Percentiles rank a stretch among this genome's conserved stretches.
These are phyloP conservation scores for Prunus persica DNA, from an alignment of 306 rosid species.

Conservation along the genomic window Prunus_persica_NCBIv2 NC_034009.1:47321001-47321500, in stretches of 20 bases:
- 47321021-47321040: neutral
- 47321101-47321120: neutral
- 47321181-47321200: conserved; percentile 6
- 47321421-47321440: conserved; percentile 83
- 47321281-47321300: conserved; percentile 96
- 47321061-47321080: neutral
- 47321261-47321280: conserved; percentile 79
- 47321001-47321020: neutral
- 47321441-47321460: conserved; percentile 98
- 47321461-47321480: conserved; percentile 24
- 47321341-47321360: conserved; percentile 11
- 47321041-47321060: neutral
- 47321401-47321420: conserved; percentile 83
- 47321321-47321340: conserved; percentile 88
- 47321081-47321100: neutral
- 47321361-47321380: conserved; percentile 23
- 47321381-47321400: conserved; percentile 60
- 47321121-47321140: neutral
- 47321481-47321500: neutral
- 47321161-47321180: neutral
- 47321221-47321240: neutral
- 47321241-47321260: conserved; percentile 40
- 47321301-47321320: conserved; percentile 78
- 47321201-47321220: neutral
- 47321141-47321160: neutral